Evolutionary conservation across 1,139 yeast genomes (phyloP), one percentile per base, ranked within the genome.

Genomic region (Hemisphaericaspora xylofermentans): DNA sequence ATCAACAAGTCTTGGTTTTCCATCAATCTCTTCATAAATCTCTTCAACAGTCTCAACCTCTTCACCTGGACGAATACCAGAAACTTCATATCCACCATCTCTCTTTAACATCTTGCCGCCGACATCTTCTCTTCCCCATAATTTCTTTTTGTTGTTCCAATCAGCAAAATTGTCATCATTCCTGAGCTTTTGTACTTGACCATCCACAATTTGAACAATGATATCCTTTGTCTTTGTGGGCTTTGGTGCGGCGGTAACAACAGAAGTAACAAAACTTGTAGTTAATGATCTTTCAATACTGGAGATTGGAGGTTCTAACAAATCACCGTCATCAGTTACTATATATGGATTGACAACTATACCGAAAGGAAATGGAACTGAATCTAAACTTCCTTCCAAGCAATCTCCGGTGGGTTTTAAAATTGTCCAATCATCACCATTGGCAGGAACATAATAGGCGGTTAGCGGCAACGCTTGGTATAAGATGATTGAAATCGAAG

Each of bases 341-440:
- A 41, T 41, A 40, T 50, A 54, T 2, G 64, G 63, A 34, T 55
- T 58, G n/a, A 66, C 71, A 24, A 63, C 65, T 36, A 68, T 50
- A 1, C 73, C 73, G 51, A 68, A 66, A 6, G 51, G 44, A 41
- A 61, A 67, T 2, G 66, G 68, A 31, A 66, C 53, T 7, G 65
- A 49, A 13, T 48, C 50, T 35, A 49, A 42, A 29, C 62, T 58
- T 7, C 62, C 66, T 10, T 42, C 43, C 16, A 52, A 41, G 1
- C 40, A 39, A 2, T 33, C 44, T n/a, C 42, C 27, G 5, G 53
- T 52, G 2, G 71, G 71, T 42, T 51, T 58, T 40, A 64, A 59
- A 6, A 43, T 32, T 10, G 68, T 58, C 73, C 73, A 67, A 45
- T 67, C 71, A 22, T 56, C 64, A 1, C 65, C 67, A 14, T 57